Base-by-base conservation (phyloP, 495 filamentous ascomycete species). In the Margaritispora aquatica region DNA sequence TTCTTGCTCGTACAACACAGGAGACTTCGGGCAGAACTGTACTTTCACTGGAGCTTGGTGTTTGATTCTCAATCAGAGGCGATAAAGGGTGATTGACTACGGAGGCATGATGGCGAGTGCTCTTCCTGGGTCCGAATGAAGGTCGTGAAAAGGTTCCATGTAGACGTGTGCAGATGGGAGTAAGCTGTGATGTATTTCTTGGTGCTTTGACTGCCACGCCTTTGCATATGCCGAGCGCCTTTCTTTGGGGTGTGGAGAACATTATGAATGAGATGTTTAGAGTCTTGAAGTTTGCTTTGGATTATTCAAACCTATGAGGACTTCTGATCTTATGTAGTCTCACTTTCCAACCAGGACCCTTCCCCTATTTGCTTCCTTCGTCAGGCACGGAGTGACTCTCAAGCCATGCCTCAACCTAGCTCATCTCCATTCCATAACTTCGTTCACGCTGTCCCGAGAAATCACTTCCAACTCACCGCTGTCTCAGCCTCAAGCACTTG, bases 1-100 rank as follows among this genome's bases (percentile, higher is more conserved):
- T 93, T 21, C 89, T 82, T n/a, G 89, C 89, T 54, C 89, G 84
- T 27, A 92, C 89, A 55, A 90, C 79, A 71, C 89, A 93, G 67
- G 86, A 81, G 27, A 93, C 88, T 20, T 84, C 68, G 11, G 89
- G 89, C 3, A 93, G 75, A 7, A 34, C 29, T 13, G 29, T 34
- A 5, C 5, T 34, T 13, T 34, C 29, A 13, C 13, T 34, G 29
- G 29, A 34, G 5, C 5, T 5, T 5, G 38, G 8, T n/a, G 19
- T n/a, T 8, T n/a, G 38, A 10, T 44, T 8, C 38, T 44, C 38
- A n/a, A 44, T n/a, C 10, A 44, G 38, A 44, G 38, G 38, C 15
- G 38, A 9, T 2, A 44, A 15, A 17, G 38, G 38, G 19, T 44
- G 38, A 10, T 9, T 44, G 15, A 44, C 15, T 9, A 44, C 38